A percentile compares a stretch with the other conserved stretches of the same genome.
Conservation (phyloP, 2,329 filamentous ascomycete genomes). For the Moelleriella libera region DNA sequence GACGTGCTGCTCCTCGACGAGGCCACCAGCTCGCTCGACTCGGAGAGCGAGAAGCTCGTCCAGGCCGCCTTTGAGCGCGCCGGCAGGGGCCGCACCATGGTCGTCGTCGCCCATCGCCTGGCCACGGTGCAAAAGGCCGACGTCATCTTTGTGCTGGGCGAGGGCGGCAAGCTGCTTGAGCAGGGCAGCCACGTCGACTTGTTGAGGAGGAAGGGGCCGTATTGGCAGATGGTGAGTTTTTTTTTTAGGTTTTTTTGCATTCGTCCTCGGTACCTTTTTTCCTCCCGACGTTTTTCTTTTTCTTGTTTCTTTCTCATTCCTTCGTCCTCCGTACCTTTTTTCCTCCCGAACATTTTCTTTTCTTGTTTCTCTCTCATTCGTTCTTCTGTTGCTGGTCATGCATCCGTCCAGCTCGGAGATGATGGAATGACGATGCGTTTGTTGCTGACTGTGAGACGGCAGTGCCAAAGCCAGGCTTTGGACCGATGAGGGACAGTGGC, state of each 20-base stretch:
- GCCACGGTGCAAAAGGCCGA: slow-evolving; percentile 69
- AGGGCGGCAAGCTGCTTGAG: slow-evolving; percentile 41
- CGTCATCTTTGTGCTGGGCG: slow-evolving; percentile 65
- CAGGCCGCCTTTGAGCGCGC: slow-evolving; percentile 55
- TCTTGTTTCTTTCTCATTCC: too few relatives aligned
- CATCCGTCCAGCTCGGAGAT: too few relatives aligned
- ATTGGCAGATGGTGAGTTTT: slow-evolving; percentile 41
- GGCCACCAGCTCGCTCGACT: slow-evolving; percentile 56
- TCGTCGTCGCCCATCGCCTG: slow-evolving; percentile 66
- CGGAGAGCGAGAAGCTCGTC: slow-evolving; percentile 45
- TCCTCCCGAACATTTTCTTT: too few relatives aligned
- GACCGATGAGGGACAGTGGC: slow-evolving; percentile 22
- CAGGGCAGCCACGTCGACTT: slow-evolving; percentile 38
- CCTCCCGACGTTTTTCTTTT: too few relatives aligned
- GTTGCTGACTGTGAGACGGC: not conserved
- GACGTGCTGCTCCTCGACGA: slow-evolving; percentile 57
- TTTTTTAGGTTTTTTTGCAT: not conserved
- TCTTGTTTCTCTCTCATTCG: too few relatives aligned
- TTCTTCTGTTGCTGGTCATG: too few relatives aligned
- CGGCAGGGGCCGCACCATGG: slow-evolving; percentile 45
- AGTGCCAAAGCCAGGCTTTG: slow-evolving; percentile 46
- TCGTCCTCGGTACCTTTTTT: too few relatives aligned
- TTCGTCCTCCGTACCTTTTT: too few relatives aligned
- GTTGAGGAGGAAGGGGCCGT: slow-evolving; percentile 35
- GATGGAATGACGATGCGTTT: not conserved